phyloP scores from a whole-genome alignment of 129 eudicot species.

The Arctium lappa region DNA sequence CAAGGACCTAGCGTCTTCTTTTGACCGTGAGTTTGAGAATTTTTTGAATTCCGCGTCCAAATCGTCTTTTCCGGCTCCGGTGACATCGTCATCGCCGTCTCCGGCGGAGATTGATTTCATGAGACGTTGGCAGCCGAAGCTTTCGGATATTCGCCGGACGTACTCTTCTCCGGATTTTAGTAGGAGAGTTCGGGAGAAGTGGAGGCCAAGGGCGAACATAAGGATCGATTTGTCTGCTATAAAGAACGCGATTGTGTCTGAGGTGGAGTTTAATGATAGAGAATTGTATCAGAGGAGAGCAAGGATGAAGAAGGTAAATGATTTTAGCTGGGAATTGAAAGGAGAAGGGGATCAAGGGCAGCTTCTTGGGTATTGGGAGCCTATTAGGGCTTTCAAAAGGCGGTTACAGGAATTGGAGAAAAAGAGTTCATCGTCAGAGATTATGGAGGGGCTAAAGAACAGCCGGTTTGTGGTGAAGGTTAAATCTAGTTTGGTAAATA shows the following conservation, averaged over 20 bases:
- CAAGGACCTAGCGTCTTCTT: conserved; percentile 60
- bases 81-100: conserved; percentile 41
- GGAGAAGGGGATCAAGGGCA: conserved; percentile 33
- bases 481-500: conserved; percentile 71
- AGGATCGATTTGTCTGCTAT: conserved; percentile 72
- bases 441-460: conserved; percentile 58
- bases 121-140: conserved; percentile 60
- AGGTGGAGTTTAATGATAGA: conserved; percentile 48
- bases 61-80: conserved; percentile 59
- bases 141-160: conserved; percentile 60
- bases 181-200: conserved; percentile 48
- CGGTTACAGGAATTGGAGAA: conserved; percentile 61
- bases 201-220: conserved; percentile 57
- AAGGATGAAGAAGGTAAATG: conserved; percentile 39
- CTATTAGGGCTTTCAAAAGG: conserved; percentile 55
- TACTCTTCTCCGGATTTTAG: conserved; percentile 85
- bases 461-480: conserved; percentile 65
- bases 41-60: conserved; percentile 70
- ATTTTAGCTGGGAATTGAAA: conserved; percentile 39
- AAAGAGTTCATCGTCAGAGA: conserved; percentile 54
- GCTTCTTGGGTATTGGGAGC: conserved; percentile 65
- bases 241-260: conserved; percentile 73
- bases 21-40: conserved; percentile 76
- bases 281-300: conserved; percentile 41
- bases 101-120: conserved; percentile 80